phyloP scores from a whole-genome alignment of 2,329 filamentous ascomycete genomes.

The Aspergillus terreus region DNA sequence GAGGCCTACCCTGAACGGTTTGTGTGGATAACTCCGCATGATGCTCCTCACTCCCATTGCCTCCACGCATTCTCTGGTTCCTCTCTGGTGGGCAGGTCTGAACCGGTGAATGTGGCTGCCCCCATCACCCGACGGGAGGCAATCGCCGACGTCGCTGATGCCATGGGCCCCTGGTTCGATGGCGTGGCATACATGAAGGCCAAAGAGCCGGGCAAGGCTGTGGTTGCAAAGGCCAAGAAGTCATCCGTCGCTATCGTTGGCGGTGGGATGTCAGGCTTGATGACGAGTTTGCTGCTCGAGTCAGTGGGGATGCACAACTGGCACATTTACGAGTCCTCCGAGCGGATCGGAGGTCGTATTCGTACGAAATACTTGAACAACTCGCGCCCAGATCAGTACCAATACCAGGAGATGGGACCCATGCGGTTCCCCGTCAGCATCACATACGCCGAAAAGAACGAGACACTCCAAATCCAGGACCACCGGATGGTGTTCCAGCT shows the following conservation, averaged over 20 bases:
- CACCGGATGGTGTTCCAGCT: conserved; percentile 44
- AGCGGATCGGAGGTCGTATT: conserved; percentile 43
- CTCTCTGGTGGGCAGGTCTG: conserved; percentile 17
- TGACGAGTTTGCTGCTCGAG: conserved; percentile 41
- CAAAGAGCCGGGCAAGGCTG: conserved; percentile 22
- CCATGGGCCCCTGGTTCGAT: conserved; percentile 40
- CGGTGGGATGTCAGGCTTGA: conserved; percentile 34
- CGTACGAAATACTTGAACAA: conserved; percentile 43
- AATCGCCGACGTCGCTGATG: conserved; percentile 33
- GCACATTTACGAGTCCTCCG: conserved; percentile 44
- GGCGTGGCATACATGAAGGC: conserved; percentile 35
- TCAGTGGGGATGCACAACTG: conserved; percentile 45
- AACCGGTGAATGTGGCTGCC: conserved; percentile 16
- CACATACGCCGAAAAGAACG: conserved; percentile 39
- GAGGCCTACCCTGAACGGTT: conserved; percentile 43
- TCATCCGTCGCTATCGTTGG: conserved; percentile 35
- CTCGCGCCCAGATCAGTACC: conserved; percentile 32
- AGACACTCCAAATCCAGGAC: conserved; percentile 41
- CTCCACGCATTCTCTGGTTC: conserved; percentile 32
- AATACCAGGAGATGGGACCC: conserved; percentile 43
- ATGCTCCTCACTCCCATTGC: conserved; percentile 28
- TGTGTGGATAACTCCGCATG: conserved; percentile 33
- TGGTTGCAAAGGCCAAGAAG: conserved; percentile 29
- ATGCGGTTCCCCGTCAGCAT: conserved; percentile 44
- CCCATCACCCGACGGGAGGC: conserved; percentile 19